Base-by-base conservation (phyloP, 352 stramenopile species). In the Globisporangium takayamanum region DNA sequence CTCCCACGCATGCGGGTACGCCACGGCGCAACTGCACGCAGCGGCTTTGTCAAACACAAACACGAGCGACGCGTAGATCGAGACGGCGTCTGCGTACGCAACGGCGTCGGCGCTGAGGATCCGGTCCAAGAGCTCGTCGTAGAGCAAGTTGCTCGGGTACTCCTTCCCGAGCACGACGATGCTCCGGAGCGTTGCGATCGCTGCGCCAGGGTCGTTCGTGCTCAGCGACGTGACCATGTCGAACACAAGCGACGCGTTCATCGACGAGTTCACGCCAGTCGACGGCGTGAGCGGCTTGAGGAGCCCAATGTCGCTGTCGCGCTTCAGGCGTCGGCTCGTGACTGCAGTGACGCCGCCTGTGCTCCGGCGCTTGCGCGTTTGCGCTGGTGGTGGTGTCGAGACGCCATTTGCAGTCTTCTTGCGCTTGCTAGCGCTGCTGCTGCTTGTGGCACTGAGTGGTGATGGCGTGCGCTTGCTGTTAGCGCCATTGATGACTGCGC, bases 161-260 rank as follows among this genome's bases (percentile, higher is more conserved):
- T 92, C 82, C 57, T 89, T 92, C 6, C 82, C 84, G 18, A 92
- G 70, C 30, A 90, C 81, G n/a, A 94, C 84, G 52, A 94, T 82
- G 50, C 75, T 89, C 15, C 81, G 73, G 26, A 94, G 69, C 5
- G 84, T 84, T 41, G 80, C 77, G 57, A 90, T 89, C 14, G 80
- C 84, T 0, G 88, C 79, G 12, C 80, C 81, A 0, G 84, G 84
- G 65, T 94, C 82, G 57, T 89, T 94, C 4, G 84, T 94, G 63
- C 80, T 90, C 50, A 94, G 64, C 46, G 81, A 87, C 59, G 79
- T 89, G 53, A 89, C 81, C 77, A 91, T 91, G 50, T 91, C 81
- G 37, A 88, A 91, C 54, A 86, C 80, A 37, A 91, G 73, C 26
- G 80, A 91, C 47, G 78, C 78, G 67, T 89, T 91, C 80, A 91